Evolutionary conservation across 176 grass and related monocot genomes (phyloP).

Genomic region (Musa acuminata): DNA sequence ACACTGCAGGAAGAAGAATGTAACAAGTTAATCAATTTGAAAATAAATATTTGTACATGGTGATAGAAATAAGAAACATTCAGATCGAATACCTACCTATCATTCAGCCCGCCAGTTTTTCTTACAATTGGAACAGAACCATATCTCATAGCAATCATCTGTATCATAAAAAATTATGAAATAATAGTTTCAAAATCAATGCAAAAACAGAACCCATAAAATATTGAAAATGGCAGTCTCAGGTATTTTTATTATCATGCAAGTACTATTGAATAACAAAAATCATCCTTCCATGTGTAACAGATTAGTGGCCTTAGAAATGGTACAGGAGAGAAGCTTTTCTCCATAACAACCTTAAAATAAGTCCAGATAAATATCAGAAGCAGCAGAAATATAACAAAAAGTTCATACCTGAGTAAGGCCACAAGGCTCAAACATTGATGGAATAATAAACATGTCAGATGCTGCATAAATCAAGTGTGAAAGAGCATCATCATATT

Average conservation of each 20-base stretch:
- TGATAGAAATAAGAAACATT: not conserved
- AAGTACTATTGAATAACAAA: too few species aligned
- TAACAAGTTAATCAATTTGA: constrained; percentile 5
- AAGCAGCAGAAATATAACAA: not conserved
- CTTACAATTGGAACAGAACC: constrained; percentile 88
- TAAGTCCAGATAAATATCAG: not conserved
- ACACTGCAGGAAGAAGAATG: constrained; percentile 48
- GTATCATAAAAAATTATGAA: constrained; percentile 9
- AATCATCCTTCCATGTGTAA: too few species aligned
- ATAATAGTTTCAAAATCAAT: constrained; percentile 7
- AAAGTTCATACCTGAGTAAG: constrained; percentile 73
- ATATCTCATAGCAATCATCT: constrained; percentile 99
- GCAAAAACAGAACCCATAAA: not conserved
- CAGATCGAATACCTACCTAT: constrained; percentile 43
- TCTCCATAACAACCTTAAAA: not conserved
- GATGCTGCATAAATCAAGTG: constrained; percentile 92
- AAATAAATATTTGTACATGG: constrained; percentile 6
- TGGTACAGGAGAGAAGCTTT: not conserved
- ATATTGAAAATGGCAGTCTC: not conserved
- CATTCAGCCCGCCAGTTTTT: constrained; percentile 88
- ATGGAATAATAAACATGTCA: constrained; percentile 96
- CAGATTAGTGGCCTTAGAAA: too few species aligned
- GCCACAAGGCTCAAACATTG: constrained; percentile 95
- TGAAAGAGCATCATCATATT: constrained; percentile 84
- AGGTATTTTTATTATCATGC: not conserved